Percentiles rank a stretch among this genome's conserved stretches.
Conservation (phyloP, 2,329 filamentous ascomycete species). For the Aspergillus fumigatus region DNA sequence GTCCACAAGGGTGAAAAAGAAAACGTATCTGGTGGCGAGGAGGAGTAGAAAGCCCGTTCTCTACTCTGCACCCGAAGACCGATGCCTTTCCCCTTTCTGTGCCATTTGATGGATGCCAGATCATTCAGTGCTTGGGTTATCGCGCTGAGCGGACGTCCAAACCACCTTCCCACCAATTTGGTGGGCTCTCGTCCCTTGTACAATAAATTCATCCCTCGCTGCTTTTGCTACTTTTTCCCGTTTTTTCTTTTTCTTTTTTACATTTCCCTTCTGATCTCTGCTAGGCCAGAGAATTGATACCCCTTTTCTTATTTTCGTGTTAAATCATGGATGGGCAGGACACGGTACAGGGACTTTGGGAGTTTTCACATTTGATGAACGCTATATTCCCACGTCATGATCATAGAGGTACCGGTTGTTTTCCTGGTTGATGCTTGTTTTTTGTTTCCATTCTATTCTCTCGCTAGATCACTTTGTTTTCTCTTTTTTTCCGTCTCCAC, state of each 20-base stretch:
- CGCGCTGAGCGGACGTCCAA: slow-evolving; percentile 11
- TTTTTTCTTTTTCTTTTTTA: slow-evolving; percentile 6
- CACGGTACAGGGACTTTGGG: slow-evolving; percentile 16
- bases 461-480: slow-evolving; percentile 35
- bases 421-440: slow-evolving; percentile 23
- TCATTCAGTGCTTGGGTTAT: slow-evolving; percentile 6
- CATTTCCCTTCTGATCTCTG: slow-evolving; percentile 16
- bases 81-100: slow-evolving; percentile 11
- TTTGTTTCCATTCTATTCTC: slow-evolving; percentile 28
- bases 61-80: slow-evolving; percentile 1
- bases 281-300: slow-evolving; percentile 25
- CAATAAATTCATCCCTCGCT: slow-evolving; percentile 18
- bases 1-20: slow-evolving; percentile 71
- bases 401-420: slow-evolving; percentile 37
- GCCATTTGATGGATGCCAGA: slow-evolving; percentile 7
- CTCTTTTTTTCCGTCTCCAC: slow-evolving; percentile 19
- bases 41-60: slow-evolving; percentile 28
- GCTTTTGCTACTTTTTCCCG: slow-evolving; percentile 20
- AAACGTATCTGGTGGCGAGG: slow-evolving; percentile 36
- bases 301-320: slow-evolving; percentile 15
- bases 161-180: not conserved
- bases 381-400: slow-evolving; percentile 28
- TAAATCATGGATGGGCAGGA: slow-evolving; percentile 17
- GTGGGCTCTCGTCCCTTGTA: slow-evolving; percentile 23
- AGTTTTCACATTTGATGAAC: slow-evolving; percentile 18